A percentile compares a stretch with the other conserved stretches of the same genome.
These are phyloP conservation scores for Bipolaris zeicola DNA, from an alignment of 2,329 filamentous ascomycete species.

Conservation along the genomic window DNA sequence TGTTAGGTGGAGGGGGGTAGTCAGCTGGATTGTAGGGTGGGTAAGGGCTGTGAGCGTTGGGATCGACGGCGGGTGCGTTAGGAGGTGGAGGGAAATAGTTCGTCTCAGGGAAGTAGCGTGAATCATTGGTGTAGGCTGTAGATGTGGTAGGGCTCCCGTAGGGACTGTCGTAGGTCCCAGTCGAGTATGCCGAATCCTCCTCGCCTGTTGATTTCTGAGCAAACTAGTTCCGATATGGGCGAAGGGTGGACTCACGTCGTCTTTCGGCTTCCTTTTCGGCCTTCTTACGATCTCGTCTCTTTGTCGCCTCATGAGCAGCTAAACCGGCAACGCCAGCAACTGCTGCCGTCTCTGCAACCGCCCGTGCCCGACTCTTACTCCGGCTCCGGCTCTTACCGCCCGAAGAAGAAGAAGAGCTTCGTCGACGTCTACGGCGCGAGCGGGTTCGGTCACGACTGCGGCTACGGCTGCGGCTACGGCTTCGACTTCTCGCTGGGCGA, in stretches of 20 bases:
- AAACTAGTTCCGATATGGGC: slow-evolving; percentile 17
- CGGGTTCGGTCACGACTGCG: slow-evolving; percentile 24
- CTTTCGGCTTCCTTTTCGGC: slow-evolving; percentile 58
- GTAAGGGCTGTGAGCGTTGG: slow-evolving; percentile 37
- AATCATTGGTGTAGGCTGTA: slow-evolving; percentile 37
- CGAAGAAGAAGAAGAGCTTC: slow-evolving; percentile 52
- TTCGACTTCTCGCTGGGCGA: slow-evolving; percentile 45
- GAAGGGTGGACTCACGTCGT: slow-evolving; percentile 52
- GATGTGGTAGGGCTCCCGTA: slow-evolving; percentile 40
- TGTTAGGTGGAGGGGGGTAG: slow-evolving; percentile 45
- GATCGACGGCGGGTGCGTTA: slow-evolving; percentile 37
- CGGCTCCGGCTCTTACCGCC: slow-evolving; percentile 46
- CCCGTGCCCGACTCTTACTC: slow-evolving; percentile 56
- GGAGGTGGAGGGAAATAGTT: slow-evolving; percentile 59
- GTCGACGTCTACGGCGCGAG: slow-evolving; percentile 47
- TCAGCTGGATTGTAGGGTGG: slow-evolving; percentile 52
- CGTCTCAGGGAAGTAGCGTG: slow-evolving; percentile 53
- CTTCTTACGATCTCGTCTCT: slow-evolving; percentile 62
- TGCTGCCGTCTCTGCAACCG: slow-evolving; percentile 61
- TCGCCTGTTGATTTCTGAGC: slow-evolving; percentile 36
- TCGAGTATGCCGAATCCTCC: slow-evolving; percentile 45
- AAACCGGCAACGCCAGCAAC: slow-evolving; percentile 63
- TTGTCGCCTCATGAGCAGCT: slow-evolving; percentile 63
- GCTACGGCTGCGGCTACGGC: slow-evolving; percentile 22
- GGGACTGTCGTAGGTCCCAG: slow-evolving; percentile 37